Base-by-base conservation (phyloP, 768 basidiomycete species). In the button mushroom (Agaricus bisporus) region DNA sequence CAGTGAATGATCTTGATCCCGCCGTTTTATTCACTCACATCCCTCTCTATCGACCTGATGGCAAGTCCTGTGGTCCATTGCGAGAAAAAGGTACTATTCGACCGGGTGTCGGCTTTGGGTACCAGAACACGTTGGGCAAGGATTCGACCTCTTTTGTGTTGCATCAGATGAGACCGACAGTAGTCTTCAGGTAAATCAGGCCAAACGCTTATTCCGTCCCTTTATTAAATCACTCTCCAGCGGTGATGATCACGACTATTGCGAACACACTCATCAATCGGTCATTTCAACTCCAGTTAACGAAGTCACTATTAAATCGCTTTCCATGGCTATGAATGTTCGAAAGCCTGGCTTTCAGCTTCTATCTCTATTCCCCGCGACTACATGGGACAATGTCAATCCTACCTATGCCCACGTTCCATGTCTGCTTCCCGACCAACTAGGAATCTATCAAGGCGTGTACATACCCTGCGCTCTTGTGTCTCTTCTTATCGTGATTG, bases 191-290 rank as follows among this genome's bases (percentile, higher is more conserved):
- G 88, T 88, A 59, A 22, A 2, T 4, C 1, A 54, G 72, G 59
- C 14, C 26, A 29, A 44, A 22, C 54, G 45, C 18, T 14, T n/a
- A 11, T 10, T 53, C 2, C 22, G 28, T 48, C 29, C 25, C 59
- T 59, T 49, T 59, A 44, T 54, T 45, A 28, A 52, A 36, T 11
- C 55, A 41, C 38, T 51, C 43, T 28, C 49, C 56, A 92, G 90
- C 59, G 95, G 91, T 5, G 93, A 98, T 66, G 94, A 98, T 63
- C 94, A 97, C 65, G 95, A 98, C 62, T 92, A 95, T 59, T 98
- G 95, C 68, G 90, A 90, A 71, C 82, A 84, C 62, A 72, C 49
- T 11, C 73, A 64, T 82, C 85, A 55, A 26, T 22, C 28, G 41
- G 65, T 59, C 68, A 58, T 64, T 66, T 49, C 57, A 57, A 51